Base-by-base conservation (phyloP, 192 early-diverging fungal species). In the Geosiphon pyriformis region DNA sequence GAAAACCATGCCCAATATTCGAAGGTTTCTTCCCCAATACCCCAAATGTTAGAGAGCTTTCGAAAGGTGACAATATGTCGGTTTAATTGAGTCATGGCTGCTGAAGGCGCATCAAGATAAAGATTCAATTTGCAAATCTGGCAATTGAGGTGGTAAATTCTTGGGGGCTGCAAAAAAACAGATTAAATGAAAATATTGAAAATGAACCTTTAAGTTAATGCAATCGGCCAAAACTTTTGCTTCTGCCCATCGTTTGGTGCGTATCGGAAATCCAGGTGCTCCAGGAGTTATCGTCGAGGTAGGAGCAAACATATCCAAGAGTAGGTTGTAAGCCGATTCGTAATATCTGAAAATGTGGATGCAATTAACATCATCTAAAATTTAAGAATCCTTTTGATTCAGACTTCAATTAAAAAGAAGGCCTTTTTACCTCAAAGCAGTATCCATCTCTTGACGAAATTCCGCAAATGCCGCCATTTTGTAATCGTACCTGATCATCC, bases 1-100 rank as follows among this genome's bases (percentile, higher is more conserved):
- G 85, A 82, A 4, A 85, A 78, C 91, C 91, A 94, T 4, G 83
- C 73, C 93, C 93, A 95, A 71, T 90, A 95, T 58, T 92, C 87
- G 67, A 85, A 86, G 1, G 92, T 87, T n/a, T 87, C 85, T 32
- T 87, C 88, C 3, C 89, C 89, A 65, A 84, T 72, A 42, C 76
- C 53, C 83, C 80, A 79, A 61, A 80, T 72, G 71, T 80, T 62
- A 52, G 84, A 76, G 78, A 88, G 73, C 2, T 76, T 66, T 57
- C 82, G 78, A 61, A 92, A 82, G 55, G 80, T 61, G 34, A 75
- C 61, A 18, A 94, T 61, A 66, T 95, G 91, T 6, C 77, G 78
- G 33, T 92, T 82, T 15, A 91, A 71, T 62, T 89, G 85, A 48
- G 81, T 74, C n/a, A 91, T 58, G 0, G 91, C 88, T 20, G 85